Evolutionary conservation across 2,329 filamentous ascomycete species (phyloP), one percentile per base, ranked within the genome.

Genomic region (Fusarium chuoi): DNA sequence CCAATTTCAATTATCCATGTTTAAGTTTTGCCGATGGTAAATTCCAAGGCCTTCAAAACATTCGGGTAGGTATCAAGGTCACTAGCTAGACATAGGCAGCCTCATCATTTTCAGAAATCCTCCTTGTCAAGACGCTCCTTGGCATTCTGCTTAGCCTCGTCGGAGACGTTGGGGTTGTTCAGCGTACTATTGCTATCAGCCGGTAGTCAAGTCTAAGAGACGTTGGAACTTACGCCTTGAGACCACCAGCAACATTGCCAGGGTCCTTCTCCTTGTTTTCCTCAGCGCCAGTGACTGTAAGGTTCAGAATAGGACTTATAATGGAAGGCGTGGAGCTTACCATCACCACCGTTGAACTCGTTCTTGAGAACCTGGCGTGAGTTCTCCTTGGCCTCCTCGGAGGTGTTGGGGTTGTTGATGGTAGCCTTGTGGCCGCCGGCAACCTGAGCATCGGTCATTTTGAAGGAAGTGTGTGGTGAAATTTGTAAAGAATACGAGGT

Each of bases 351-450:
- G 61, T 85, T 83, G 71, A 86, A 85, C 73, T 88, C 82, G 38
- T 87, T 83, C 35, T 89, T 83, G 59, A 90, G 85, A 14, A 89
- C 81, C 44, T 86, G 79, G 67, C 83, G 84, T 63, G 87, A 89
- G 81, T 89, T 84, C 78, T 89, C 78, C 84, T 89, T 90, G 65
- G 87, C 81, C 79, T 88, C 86, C 57, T 88, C 78, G 0, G 87
- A 89, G 62, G 84, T 85, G 79, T 89, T 88, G 73, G 88, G 87
- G 83, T 89, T 89, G 79, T 85, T 86, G 69, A 89, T 75, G 78
- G 85, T 88, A 65, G 88, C 88, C 84, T 90, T 90, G 85, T 90
- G 88, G 80, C 88, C 88, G 67, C 86, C 87, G 73, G 87, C 85
- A 71, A 89, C 77, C 71, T 89, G 86, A 80, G 85, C 83, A 74